Base-by-base conservation (phyloP, 1,284 basidiomycete species). In the Inonotus hispidus region DNA sequence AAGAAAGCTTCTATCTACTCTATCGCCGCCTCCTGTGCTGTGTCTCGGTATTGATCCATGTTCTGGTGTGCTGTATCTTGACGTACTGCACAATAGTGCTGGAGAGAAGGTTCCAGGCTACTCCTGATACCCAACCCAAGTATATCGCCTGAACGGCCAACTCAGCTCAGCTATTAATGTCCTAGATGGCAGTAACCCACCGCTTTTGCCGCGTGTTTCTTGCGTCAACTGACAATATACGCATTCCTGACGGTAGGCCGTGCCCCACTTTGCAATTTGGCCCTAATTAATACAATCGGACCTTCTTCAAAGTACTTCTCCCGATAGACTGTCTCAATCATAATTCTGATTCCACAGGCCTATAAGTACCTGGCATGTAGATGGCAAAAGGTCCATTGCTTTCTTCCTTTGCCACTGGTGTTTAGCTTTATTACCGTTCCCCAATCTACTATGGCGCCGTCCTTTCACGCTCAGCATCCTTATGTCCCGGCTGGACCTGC, bases 401-500 rank as follows among this genome's bases (percentile, higher is more conserved):
- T 25, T 14, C 8, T 49, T 7, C 46, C 25, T 3, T 53, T 53
- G n/a, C 50, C 27, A 35, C 50, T 29, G 50, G n/a, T 16, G 25
- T 32, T 16, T n/a, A 38, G 19, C 50, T 39, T 27, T 38, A 19
- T 23, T 23, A 39, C 14, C 19, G 13, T 43, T 43, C 38, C n/a
- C 38, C 38, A 13, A n/a, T 10, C n/a, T 39, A 11, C n/a, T n/a
- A 39, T 39, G 38, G 38, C 38, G 13, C 11, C 38, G 7, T n/a
- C n/a, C n/a, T 39, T 39, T 39, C 38, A 43, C 21, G 47, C 2
- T 47, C 53, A 10, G 25, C 43, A 61, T n/a, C 49, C 63, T 3
- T 63, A 56, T 41, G 25, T 11, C 3, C 46, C 58, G 10, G 53
- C 59, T 45, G 39, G 32, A 2, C 27, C 53, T 4, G 63, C 59